These are phyloP conservation scores for Blastosporella zonata DNA, from an alignment of 1,284 basidiomycete genomes.

Conservation along the genomic window DNA sequence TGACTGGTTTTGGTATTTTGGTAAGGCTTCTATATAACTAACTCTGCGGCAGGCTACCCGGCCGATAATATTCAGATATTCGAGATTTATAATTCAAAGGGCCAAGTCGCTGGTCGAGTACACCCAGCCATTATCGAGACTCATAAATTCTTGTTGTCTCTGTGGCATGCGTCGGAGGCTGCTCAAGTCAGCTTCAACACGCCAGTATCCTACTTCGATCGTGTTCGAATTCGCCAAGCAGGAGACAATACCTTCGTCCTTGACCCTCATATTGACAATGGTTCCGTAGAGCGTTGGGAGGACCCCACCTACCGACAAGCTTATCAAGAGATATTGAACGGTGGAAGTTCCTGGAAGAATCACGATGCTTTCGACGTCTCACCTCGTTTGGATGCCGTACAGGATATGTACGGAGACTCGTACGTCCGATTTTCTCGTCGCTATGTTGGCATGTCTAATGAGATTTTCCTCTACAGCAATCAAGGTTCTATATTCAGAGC, in stretches of 20 bases:
- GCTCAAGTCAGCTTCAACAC: constrained; percentile 46
- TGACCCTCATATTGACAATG: constrained; percentile 77
- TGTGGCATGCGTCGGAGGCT: constrained; percentile 53
- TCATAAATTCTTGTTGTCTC: constrained; percentile 52
- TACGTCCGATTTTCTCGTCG: constrained; percentile 26
- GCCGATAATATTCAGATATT: constrained; percentile 67
- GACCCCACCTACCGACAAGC: constrained; percentile 59
- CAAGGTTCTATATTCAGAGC: constrained; percentile 77
- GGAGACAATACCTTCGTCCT: constrained; percentile 63
- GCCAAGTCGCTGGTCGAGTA: constrained; percentile 56
- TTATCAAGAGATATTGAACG: constrained; percentile 52
- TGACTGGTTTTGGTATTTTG: not conserved
- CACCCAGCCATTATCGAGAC: constrained; percentile 51
- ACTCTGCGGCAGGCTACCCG: constrained; percentile 54
- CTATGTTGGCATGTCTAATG: no score
- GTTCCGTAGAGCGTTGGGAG: constrained; percentile 78
- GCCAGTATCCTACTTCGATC: constrained; percentile 74
- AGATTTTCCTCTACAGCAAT: constrained; percentile 40
- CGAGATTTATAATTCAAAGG: constrained; percentile 67
- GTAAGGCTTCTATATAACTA: not conserved
- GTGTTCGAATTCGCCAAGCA: constrained; percentile 70
- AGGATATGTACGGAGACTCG: constrained; percentile 55
- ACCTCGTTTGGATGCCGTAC: constrained; percentile 49
- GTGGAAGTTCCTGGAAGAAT: constrained; percentile 47
- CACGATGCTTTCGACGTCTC: constrained; percentile 60